Conservation (phyloP, 1,284 basidiomycete genomes). For the Cerrena zonata region DNA sequence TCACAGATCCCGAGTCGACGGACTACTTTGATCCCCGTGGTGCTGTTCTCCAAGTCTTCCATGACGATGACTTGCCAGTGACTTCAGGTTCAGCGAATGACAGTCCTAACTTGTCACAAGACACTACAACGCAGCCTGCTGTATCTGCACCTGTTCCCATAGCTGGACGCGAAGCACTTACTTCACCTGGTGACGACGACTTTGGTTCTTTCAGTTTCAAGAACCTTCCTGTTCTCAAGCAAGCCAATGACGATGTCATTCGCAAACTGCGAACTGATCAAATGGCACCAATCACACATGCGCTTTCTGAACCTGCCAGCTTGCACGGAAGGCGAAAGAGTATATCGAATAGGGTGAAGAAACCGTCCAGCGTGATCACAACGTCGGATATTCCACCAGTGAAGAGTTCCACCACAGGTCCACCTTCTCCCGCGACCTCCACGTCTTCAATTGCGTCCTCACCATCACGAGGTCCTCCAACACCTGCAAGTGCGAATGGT, state of each 20-base stretch:
- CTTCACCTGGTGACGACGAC: constrained; percentile 69
- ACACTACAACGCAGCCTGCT: constrained; percentile 35
- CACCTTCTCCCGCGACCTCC: constrained; percentile 86
- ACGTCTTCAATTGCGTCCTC: constrained; percentile 90
- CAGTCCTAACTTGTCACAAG: constrained; percentile 34
- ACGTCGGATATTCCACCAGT: constrained; percentile 46
- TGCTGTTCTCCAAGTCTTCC: constrained; percentile 82
- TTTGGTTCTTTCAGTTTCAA: constrained; percentile 99
- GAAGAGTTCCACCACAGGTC: constrained; percentile 56
- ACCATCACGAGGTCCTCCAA: constrained; percentile 75
- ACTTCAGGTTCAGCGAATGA: constrained; percentile 46
- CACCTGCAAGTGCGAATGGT: constrained; percentile 53
- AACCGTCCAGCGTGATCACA: constrained; percentile 74
- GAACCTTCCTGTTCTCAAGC: constrained; percentile 93
- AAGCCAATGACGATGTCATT: constrained; percentile 98
- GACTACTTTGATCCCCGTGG: constrained; percentile 99
- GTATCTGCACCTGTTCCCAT: constrained; percentile 42
- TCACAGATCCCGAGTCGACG: constrained; percentile 93
- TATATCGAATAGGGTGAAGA: constrained; percentile 69
- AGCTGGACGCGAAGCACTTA: constrained; percentile 40
- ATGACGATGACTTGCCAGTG: constrained; percentile 58
- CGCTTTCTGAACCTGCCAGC: constrained; percentile 59
- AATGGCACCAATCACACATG: constrained; percentile 64
- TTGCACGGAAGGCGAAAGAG: constrained; percentile 63
- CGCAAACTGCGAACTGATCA: constrained; percentile 86